Evolutionary conservation across 495 filamentous ascomycete species (phyloP), one percentile per base, ranked within the genome.

Genomic region (Xylona heveae): DNA sequence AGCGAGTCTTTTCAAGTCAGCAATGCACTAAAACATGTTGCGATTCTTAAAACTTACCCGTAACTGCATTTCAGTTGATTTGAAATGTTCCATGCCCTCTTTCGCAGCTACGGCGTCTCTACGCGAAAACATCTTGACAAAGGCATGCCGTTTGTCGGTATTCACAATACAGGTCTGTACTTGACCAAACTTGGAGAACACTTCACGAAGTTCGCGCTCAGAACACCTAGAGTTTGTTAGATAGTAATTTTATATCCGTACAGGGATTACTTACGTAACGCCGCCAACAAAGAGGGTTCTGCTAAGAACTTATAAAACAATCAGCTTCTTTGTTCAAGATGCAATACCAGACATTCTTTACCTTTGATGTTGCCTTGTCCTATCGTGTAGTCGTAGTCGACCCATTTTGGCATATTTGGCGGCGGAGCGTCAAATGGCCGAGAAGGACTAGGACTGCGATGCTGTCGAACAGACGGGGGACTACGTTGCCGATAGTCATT

Each of bases 81-180:
- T 68, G 41, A 69, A 64, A 3, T 71, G 74, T 42, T 93, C 83
- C 83, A 95, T 94, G 25, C 73, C 80, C n/a, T 76, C 68, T 38
- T 88, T 80, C 30, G 88, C 88, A 31, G 48, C 52, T 18, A 92
- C 63, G 7, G 88, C 84, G 47, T 94, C 83, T 19, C 64, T 58
- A 16, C 90, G 82, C 34, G 64, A 79, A 36, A 83, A 64, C 88
- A 99, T 95, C 52, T 99, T 99, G 39, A 99, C 84, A 45, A 99
- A 99, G 8, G 88, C 88, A 54, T 95, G 90, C 15, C 88, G 77
- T 53, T 93, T 95, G 42, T 95, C 90, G 37, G 75, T 73, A 53
- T 95, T 92, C 44, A 94, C 85, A 38, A 99, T 99, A 51, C 83
- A 93, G 7, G 83, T 91, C 45, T 99, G 88, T 1, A 99, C 90